A percentile compares a stretch with the other conserved stretches of the same genome.
Conservation (phyloP, 2,329 filamentous ascomycete species). For the Penicillium sp. region DNA sequence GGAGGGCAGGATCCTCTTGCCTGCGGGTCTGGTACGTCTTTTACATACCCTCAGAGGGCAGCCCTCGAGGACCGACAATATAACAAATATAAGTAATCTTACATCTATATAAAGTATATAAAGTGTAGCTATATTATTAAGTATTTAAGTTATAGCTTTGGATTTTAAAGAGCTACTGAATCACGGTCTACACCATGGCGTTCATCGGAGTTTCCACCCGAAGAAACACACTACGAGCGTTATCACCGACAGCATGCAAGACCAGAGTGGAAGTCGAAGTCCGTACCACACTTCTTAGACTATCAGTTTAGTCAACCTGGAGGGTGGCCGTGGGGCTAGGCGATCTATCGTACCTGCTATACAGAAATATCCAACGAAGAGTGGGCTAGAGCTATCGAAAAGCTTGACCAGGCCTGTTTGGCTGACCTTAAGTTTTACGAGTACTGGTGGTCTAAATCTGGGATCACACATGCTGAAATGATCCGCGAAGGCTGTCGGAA, state of each 20-base stretch:
- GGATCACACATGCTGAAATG: background rate
- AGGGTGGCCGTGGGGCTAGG: background rate
- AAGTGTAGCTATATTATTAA: too few species aligned
- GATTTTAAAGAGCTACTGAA: too few species aligned
- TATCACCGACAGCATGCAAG: background rate
- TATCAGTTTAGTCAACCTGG: background rate
- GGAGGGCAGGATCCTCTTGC: too few species aligned
- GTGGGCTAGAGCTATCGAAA: slow-evolving; percentile 2
- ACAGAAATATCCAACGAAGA: background rate
- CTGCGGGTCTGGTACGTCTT: too few species aligned
- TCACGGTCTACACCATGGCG: background rate
- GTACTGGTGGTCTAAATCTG: background rate
- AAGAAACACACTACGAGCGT: background rate
- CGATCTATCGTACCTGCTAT: slow-evolving; percentile 1
- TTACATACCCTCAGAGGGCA: too few species aligned
- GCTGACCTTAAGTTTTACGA: background rate
- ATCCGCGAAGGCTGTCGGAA: slow-evolving; percentile 10
- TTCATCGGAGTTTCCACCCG: background rate
- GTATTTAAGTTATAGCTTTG: too few species aligned
- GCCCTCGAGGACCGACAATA: too few species aligned
- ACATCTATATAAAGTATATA: too few species aligned
- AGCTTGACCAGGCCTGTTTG: slow-evolving; percentile 4
- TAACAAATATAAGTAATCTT: too few species aligned
- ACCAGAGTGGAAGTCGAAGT: background rate
- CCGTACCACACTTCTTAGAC: background rate